Evolutionary conservation across 2,329 filamentous ascomycete genomes (phyloP), one percentile per base, ranked within the genome.

Genomic region (Acarospora socialis): DNA sequence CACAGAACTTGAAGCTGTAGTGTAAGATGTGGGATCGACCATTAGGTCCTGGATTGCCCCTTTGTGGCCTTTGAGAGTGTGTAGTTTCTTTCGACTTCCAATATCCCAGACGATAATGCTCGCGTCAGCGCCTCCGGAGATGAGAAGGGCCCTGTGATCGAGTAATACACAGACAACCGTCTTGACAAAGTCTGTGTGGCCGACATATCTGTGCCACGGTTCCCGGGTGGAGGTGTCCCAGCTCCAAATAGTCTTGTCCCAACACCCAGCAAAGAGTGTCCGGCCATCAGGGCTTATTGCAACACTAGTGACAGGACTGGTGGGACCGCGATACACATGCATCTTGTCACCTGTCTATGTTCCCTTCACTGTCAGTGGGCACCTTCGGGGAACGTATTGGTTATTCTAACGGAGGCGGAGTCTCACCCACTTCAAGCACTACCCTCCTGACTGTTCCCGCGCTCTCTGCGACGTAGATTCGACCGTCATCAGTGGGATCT

Each of bases 101-200:
- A 76, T 61, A 46, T 92, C 75, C 81, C 86, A 95, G 13, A 94
- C 73, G 10, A 93, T 66, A 28, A 87, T 77, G 53, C 81, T 78
- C 46, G 76, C 75, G 55, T 87, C 81, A 5, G 80, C 76, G 22
- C 79, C 77, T 28, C 81, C 81, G 38, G 78, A 82, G 45, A 87
- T 66, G 21, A 90, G 64, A 5, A 66, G 40, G 33, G 81, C 64
- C 37, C 68, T 71, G 17, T 67, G 73, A 10, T 63, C 60, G 4
- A 92, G 47, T 15, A 58, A 67, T 8, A 70, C 63, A 43, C 68
- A 73, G 9, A 79, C 57, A 3, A 95, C 60, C 3, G 79, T 66
- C 57, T 94, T 94, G 46, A 98, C 80, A 50, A 98, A 98, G 57
- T 98, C 90, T 2, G 70, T 65, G 54, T 95, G 87, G 4, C 83